Conservation (phyloP, 257 asterid genomes). For the Gentiana straminea region DNA sequence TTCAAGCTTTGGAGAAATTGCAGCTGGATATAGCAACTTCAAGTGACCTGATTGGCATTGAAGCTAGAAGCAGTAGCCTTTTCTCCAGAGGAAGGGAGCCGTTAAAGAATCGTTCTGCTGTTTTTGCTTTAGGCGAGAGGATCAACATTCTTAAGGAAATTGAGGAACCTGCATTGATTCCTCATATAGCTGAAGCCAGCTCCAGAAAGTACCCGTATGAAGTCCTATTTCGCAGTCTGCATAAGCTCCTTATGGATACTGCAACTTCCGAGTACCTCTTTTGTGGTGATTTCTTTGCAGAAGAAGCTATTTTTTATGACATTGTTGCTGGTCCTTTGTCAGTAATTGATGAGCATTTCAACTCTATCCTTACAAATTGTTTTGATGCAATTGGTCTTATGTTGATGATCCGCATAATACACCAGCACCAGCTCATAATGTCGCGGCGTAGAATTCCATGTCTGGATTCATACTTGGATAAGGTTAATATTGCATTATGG, state of each 20-base stretch:
- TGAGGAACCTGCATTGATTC: conserved; percentile 96
- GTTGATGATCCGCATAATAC: conserved; percentile 97
- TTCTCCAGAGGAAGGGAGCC: conserved; percentile 95
- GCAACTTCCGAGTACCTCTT: conserved; percentile 99
- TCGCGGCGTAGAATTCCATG: conserved; percentile 97
- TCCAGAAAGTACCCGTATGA: conserved; percentile 94
- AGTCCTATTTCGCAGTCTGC: conserved; percentile 99
- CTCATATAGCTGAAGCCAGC: conserved; percentile 99
- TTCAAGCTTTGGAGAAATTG: conserved; percentile 96
- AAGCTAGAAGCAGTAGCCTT: conserved; percentile 86
- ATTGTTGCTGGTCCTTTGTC: conserved; percentile 93
- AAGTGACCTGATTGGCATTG: conserved; percentile 94
- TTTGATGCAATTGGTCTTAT: conserved; percentile 94
- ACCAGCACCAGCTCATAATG: conserved; percentile 99
- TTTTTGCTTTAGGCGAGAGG: conserved; percentile 96
- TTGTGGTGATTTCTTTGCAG: conserved; percentile 96
- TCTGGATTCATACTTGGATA: conserved; percentile 90
- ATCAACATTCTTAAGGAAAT: conserved; percentile 96
- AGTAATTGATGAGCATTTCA: conserved; percentile 83
- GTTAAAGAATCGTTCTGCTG: conserved; percentile 97
- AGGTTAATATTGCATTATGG: conserved; percentile 96
- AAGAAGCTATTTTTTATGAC: conserved; percentile 78
- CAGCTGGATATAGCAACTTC: conserved; percentile 97
- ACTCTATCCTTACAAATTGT: conserved; percentile 73
- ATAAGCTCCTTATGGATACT: conserved; percentile 96